These are phyloP conservation scores for Dryas integrifolia DNA, from an alignment of 331 rosid genomes.

Conservation along the genomic window DNA sequence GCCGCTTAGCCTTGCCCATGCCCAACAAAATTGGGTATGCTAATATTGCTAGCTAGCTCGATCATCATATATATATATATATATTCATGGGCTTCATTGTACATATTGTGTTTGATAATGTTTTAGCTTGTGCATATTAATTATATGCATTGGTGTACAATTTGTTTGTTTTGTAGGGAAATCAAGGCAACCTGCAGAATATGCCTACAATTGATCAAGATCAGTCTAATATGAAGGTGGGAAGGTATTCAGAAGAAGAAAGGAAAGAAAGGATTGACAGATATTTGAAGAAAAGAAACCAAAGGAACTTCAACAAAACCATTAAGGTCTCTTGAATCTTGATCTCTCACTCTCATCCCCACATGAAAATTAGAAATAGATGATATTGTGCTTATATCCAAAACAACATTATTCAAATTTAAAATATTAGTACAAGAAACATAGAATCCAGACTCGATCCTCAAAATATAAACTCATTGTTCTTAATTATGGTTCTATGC, in stretches of 20 bases:
- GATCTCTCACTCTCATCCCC: neutral
- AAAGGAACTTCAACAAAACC: conserved; percentile 91
- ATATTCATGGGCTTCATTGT: neutral
- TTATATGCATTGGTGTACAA: neutral
- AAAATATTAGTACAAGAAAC: no score
- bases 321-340: conserved; percentile 57
- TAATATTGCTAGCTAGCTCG: neutral
- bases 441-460: no score
- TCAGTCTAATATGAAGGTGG: conserved; percentile 56
- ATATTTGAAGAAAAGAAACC: conserved; percentile 91
- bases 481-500: neutral
- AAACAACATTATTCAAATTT: no score
- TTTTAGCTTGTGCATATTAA: neutral
- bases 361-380: neutral
- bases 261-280: conserved; percentile 80
- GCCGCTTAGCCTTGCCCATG: conserved; percentile 34
- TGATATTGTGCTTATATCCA: no score
- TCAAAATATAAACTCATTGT: neutral
- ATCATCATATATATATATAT: neutral
- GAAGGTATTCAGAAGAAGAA: conserved; percentile 87
- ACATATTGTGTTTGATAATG: neutral
- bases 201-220: conserved; percentile 52
- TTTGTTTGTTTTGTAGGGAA: conserved; percentile 39
- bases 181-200: conserved; percentile 64
- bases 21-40: conserved; percentile 53